phyloP scores from a whole-genome alignment of 2,329 filamentous ascomycete species.

The Colletotrichum cereale region DNA sequence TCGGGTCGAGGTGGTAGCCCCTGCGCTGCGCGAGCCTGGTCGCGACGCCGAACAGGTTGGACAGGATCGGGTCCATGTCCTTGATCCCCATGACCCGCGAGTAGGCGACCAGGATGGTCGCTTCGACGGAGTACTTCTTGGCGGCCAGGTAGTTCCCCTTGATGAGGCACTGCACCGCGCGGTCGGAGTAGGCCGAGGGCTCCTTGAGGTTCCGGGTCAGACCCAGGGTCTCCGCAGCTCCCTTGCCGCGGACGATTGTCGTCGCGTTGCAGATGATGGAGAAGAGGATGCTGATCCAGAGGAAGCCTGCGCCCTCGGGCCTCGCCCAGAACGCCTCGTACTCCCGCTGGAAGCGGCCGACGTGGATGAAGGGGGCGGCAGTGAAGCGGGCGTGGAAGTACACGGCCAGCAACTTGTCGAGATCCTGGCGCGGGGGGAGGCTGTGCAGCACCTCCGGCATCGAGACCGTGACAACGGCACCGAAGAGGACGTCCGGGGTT shows the following conservation, averaged over 20 bases:
- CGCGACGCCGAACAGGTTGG: slow-evolving; percentile 61
- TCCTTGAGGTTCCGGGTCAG: slow-evolving; percentile 42
- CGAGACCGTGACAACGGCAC: slow-evolving; percentile 45
- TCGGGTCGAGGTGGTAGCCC: slow-evolving; percentile 65
- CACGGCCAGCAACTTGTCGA: slow-evolving; percentile 51
- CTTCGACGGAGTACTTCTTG: slow-evolving; percentile 61
- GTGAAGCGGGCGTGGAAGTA: slow-evolving; percentile 57
- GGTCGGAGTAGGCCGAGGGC: slow-evolving; percentile 50
- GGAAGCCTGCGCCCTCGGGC: slow-evolving; percentile 54
- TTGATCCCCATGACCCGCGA: slow-evolving; percentile 56
- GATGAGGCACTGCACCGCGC: slow-evolving; percentile 61
- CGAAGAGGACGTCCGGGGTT: slow-evolving; percentile 51
- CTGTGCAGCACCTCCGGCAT: slow-evolving; percentile 49
- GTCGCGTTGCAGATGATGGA: slow-evolving; percentile 59
- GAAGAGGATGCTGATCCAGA: slow-evolving; percentile 65
- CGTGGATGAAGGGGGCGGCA: slow-evolving; percentile 55
- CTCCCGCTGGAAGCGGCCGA: slow-evolving; percentile 60
- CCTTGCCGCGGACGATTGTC: slow-evolving; percentile 51
- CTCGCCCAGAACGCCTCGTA: slow-evolving; percentile 62
- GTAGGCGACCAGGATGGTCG: slow-evolving; percentile 60
- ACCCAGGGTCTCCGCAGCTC: slow-evolving; percentile 43
- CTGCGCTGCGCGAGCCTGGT: slow-evolving; percentile 63
- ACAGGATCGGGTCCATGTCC: slow-evolving; percentile 59
- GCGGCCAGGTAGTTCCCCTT: slow-evolving; percentile 62
- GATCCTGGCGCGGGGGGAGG: slow-evolving; percentile 53